Conservation (phyloP, 768 basidiomycete species). For the Leccinellum rugosiceps region DNA sequence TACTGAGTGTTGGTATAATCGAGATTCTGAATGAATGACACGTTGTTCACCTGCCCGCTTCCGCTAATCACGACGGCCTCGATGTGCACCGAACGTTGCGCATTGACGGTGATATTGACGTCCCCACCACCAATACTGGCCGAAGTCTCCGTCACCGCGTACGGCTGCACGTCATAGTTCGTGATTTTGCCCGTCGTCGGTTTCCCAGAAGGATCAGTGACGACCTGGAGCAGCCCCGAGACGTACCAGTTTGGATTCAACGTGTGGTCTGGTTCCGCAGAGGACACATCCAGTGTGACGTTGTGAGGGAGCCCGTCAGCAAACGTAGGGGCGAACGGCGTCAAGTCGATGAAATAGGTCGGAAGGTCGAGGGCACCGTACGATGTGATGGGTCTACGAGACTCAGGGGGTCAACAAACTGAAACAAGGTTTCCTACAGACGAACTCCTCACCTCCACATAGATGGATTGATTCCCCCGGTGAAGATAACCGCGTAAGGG, state of each 20-base stretch:
- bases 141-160: conserved; percentile 48
- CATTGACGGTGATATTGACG: conserved; percentile 61
- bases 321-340: conserved; percentile 71
- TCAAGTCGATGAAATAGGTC: conserved; percentile 74
- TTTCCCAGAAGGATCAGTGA: conserved; percentile 58
- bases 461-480: conserved; percentile 67
- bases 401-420: not conserved
- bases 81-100: conserved; percentile 54
- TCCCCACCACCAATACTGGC: conserved; percentile 44
- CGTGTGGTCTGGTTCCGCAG: conserved; percentile 61
- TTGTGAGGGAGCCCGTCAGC: conserved; percentile 67
- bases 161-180: conserved; percentile 52
- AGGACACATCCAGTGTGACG: conserved; percentile 69
- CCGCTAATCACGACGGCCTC: conserved; percentile 61
- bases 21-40: conserved; percentile 61
- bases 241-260: conserved; percentile 78
- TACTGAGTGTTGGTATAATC: conserved; percentile 60
- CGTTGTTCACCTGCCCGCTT: conserved; percentile 53
- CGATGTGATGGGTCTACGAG: conserved; percentile 61
- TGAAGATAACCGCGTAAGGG: conserved; percentile 65
- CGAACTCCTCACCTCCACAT: conserved; percentile 56
- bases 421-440: not conserved
- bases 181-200: conserved; percentile 71
- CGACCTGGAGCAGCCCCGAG: conserved; percentile 64
- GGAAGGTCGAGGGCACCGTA: conserved; percentile 78